Base-by-base conservation (phyloP, 352 stramenopile species). In the Phytophthora cryptogea region DNA sequence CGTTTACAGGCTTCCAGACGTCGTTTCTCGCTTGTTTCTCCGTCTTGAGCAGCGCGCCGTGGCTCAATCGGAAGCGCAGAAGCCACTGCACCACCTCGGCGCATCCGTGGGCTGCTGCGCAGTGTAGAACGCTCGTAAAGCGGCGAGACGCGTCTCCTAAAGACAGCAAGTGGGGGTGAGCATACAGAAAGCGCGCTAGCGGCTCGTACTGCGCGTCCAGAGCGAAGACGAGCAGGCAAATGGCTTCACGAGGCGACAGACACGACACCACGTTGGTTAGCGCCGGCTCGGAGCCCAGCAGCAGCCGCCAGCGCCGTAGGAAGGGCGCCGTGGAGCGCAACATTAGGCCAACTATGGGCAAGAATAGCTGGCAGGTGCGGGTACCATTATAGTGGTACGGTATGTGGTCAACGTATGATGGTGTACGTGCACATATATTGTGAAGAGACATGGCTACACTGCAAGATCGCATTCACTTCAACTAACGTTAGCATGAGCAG, bases 91-190 rank as follows among this genome's bases (percentile, higher is more conserved):
- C 63, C 16, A 76, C 70, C 6, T 63, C 30, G 0, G 66, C 54
- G 7, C 32, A 54, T 0, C 70, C 70, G 23, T 79, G 58, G 0
- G 70, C 66, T 0, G 70, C 70, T 7, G 70, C 66, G 30, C 70
- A 79, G 43, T 76, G 70, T 8, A 79, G 32, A 32, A 79, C 70
- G 45, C 66, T 79, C 41, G 58, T 50, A 23, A 63, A 71, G 11
- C 47, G 52, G 3, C 55, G 60, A 43, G 30, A 41, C 6, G 50
- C 62, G 55, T 76, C 70, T 6, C 70, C 66, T 0, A 76, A 26
- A 1, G 70, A 51, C 48, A 79, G 23, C 26, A 79, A 32, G 6
- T 63, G 63, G 23, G n/a, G 4, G 17, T 79, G 66, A 1, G 58
- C 46, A 40, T 71, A 79, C 28, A 79, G 39, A 11, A 68, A 60